A percentile compares a stretch with the other conserved stretches of the same genome.
These are phyloP conservation scores for Tetrastigma voinierianum DNA, from an alignment of 164 flowering plant genomes.

Conservation along the genomic window DNA sequence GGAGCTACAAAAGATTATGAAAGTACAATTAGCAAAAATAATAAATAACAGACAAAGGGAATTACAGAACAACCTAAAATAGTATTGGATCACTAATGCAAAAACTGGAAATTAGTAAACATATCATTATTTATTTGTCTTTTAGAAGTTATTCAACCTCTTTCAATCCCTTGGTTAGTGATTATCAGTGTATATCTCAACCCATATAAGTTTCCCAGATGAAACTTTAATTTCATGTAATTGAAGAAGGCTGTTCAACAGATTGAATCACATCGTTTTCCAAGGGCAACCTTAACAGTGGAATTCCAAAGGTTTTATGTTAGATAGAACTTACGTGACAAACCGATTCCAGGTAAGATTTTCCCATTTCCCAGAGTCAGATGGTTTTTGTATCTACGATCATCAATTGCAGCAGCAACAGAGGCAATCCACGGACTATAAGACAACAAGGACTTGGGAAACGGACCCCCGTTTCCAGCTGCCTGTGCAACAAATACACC, in stretches of 20 bases:
- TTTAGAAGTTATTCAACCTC: too few species aligned
- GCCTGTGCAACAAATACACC: constrained; percentile 99
- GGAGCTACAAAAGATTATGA: not conserved
- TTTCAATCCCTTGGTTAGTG: not conserved
- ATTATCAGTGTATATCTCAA: not conserved
- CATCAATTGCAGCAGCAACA: constrained; percentile 97
- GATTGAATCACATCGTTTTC: not conserved
- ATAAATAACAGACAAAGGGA: not conserved
- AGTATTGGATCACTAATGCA: not conserved
- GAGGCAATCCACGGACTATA: constrained; percentile 98
- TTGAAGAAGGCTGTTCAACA: not conserved
- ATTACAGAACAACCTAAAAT: not conserved
- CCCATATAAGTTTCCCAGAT: not conserved
- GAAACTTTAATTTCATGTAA: not conserved
- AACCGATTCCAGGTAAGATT: constrained; percentile 78
- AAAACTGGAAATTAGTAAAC: not conserved
- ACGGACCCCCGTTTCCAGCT: constrained; percentile 99
- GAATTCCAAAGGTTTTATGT: not conserved
- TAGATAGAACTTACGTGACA: constrained; percentile 71
- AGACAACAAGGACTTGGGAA: constrained; percentile 84
- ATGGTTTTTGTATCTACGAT: constrained; percentile 92
- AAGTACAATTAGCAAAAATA: not conserved
- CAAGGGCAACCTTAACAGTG: not conserved
- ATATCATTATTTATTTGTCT: too few species aligned
- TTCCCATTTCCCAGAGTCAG: constrained; percentile 83